A percentile compares a stretch with the other conserved stretches of the same genome.
These are phyloP conservation scores for Protomyces gravidus DNA, from an alignment of 1,139 yeast species.

Conservation along the genomic window DNA sequence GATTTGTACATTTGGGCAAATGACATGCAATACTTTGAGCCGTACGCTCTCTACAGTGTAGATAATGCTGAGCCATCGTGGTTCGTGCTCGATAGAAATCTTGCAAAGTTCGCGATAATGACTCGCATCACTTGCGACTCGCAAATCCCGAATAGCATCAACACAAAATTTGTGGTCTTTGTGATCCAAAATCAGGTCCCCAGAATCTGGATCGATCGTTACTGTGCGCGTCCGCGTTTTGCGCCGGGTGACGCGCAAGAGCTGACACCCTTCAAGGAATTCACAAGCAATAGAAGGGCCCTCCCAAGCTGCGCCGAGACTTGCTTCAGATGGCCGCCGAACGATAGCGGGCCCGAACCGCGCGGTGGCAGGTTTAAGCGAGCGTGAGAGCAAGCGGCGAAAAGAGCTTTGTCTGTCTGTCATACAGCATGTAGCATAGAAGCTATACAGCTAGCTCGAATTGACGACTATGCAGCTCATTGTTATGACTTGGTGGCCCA, in stretches of 20 bases:
- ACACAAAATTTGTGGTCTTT: slow-evolving; percentile 42
- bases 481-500: too few species aligned
- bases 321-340: neutral
- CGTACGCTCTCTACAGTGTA: slow-evolving; percentile 51
- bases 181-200: slow-evolving; percentile 53
- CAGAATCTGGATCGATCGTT: slow-evolving; percentile 46
- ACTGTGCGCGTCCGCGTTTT: slow-evolving; percentile 57
- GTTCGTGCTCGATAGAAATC: slow-evolving; percentile 60
- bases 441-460: too few species aligned
- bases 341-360: neutral
- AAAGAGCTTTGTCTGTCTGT: neutral
- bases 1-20: slow-evolving; percentile 63
- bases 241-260: slow-evolving; percentile 64
- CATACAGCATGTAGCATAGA: neutral
- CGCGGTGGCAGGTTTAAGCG: neutral
- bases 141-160: slow-evolving; percentile 66
- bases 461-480: too few species aligned
- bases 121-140: slow-evolving; percentile 65
- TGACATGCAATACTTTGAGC: slow-evolving; percentile 65
- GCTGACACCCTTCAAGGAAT: slow-evolving; percentile 40
- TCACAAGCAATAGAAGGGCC: neutral
- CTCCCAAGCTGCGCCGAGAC: neutral
- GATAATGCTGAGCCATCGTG: slow-evolving; percentile 75
- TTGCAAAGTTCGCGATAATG: slow-evolving; percentile 81
- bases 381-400: neutral